These are phyloP conservation scores for Mucor ambiguus DNA, from an alignment of 371 early-diverging fungal species.

Conservation along the genomic window DNA sequence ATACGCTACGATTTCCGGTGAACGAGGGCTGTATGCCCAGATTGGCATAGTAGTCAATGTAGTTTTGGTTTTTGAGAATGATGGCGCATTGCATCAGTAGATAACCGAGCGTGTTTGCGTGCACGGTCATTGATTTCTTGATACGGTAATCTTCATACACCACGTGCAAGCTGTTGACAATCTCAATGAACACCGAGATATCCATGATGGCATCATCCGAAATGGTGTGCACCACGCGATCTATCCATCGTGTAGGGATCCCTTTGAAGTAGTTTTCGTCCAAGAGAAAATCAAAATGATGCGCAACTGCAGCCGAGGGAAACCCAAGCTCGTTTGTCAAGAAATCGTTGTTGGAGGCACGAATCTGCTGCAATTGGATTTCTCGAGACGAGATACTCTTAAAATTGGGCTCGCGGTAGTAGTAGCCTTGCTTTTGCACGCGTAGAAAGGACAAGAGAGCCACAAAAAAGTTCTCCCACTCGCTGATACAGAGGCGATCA, in stretches of 20 bases:
- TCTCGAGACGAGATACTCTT: slow-evolving; percentile 1
- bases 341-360: slow-evolving; percentile 7
- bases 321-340: slow-evolving; percentile 5
- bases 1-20: slow-evolving; percentile 8
- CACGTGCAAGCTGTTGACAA: slow-evolving; percentile 59
- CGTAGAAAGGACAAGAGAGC: slow-evolving; percentile 54
- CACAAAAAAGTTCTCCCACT: slow-evolving; percentile 62
- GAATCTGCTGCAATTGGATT: slow-evolving; percentile 7
- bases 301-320: not conserved
- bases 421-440: slow-evolving; percentile 15
- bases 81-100: slow-evolving; percentile 51
- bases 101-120: slow-evolving; percentile 34
- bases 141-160: slow-evolving; percentile 68
- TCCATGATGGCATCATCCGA: not conserved
- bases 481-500: slow-evolving; percentile 18
- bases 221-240: slow-evolving; percentile 15
- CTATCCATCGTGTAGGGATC: slow-evolving; percentile 21
- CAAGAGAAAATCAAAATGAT: slow-evolving; percentile 10
- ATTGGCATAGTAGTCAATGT: slow-evolving; percentile 51
- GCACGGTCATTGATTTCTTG: slow-evolving; percentile 33
- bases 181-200: slow-evolving; percentile 6
- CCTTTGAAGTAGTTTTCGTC: slow-evolving; percentile 22
- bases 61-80: slow-evolving; percentile 42
- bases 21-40: slow-evolving; percentile 19
- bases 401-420: not conserved